These are phyloP conservation scores for Aspergillus latus DNA, from an alignment of 2,329 filamentous ascomycete species.

Conservation along the genomic window DNA sequence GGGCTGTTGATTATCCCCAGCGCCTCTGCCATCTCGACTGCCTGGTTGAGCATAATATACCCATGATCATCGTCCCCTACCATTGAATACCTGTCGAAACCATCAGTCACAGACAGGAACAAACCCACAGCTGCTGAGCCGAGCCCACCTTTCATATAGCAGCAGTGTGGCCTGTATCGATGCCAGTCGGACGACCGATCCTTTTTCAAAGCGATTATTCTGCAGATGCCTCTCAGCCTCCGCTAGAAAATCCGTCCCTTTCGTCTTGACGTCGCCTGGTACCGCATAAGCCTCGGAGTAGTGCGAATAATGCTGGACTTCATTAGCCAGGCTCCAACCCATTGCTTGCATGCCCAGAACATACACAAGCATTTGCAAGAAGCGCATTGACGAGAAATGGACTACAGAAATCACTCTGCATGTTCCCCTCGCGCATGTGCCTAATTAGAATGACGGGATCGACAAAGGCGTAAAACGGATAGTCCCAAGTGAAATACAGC, in stretches of 20 bases:
- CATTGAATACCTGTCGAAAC: conserved; percentile 26
- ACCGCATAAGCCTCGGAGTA: conserved; percentile 30
- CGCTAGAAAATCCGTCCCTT: conserved; percentile 27
- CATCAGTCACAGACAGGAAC: background rate
- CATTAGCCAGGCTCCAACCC: background rate
- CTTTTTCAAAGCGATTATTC: conserved; percentile 15
- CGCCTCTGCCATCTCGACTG: conserved; percentile 26
- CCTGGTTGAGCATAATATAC: conserved; percentile 30
- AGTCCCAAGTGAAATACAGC: conserved; percentile 93
- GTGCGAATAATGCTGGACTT: conserved; percentile 26
- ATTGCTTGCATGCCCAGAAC: background rate
- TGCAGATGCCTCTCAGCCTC: conserved; percentile 27
- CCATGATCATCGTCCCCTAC: conserved; percentile 28
- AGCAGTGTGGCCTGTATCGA: conserved; percentile 27
- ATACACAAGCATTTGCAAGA: conserved; percentile 55
- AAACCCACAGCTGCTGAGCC: background rate
- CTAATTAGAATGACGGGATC: conserved; percentile 72
- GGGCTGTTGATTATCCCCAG: conserved; percentile 25
- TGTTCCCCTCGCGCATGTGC: conserved; percentile 26
- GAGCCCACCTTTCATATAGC: conserved; percentile 27
- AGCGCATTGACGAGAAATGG: conserved; percentile 83
- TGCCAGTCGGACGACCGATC: conserved; percentile 18
- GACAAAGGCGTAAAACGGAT: conserved; percentile 82
- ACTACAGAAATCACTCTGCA: conserved; percentile 70
- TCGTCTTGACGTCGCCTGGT: conserved; percentile 28